Base-by-base conservation (phyloP, 805 yeast genomes). In the Diddensiella transvaalensis region DNA sequence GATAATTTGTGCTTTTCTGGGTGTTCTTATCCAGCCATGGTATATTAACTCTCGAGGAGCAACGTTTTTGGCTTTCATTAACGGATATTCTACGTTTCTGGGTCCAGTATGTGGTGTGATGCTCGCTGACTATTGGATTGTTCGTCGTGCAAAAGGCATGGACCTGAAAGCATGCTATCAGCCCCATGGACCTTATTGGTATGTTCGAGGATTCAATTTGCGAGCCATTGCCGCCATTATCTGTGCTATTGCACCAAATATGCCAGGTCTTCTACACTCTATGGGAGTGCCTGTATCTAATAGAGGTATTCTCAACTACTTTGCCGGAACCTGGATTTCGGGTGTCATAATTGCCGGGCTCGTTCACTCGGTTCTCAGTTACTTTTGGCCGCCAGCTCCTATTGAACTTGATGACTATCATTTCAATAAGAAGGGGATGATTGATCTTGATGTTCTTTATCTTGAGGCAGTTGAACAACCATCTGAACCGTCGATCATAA, bases 201-300 rank as follows among this genome's bases (percentile, higher is more conserved):
- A 71, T 62, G 62, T 65, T 59, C 53, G 61, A 21, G 81, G 80
- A 4, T 36, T 71, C 50, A 75, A 76, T 60, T 70, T 69, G 68
- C 64, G 74, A 53, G 71, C 72, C 3, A 49, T 73, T 10, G 51
- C 63, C 13, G 66, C 74, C 3, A 73, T 67, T 44, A 4, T 56
- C n/a, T 49, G 53, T 21, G 49, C 53, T 24, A 47, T 50, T 32
- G 46, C 53, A 3, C 50, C 45, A 10, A 42, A 46, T 17, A 22
- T 50, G 36, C 53, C 53, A 6, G 53, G 53, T 3, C 48, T 50
- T 4, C 29, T 48, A n/a, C 38, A 40, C 33, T 40, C 51, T 8
- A 51, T 51, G 51, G 53, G 53, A 18, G 53, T 43, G 22, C 42
- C 44, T 8, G 46, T 48, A 21, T 24, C 24, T 5, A 48, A 48